Evolutionary conservation across 768 basidiomycete genomes (phyloP), one percentile per base, ranked within the genome.

Genomic region (Lactifluus pinguis): DNA sequence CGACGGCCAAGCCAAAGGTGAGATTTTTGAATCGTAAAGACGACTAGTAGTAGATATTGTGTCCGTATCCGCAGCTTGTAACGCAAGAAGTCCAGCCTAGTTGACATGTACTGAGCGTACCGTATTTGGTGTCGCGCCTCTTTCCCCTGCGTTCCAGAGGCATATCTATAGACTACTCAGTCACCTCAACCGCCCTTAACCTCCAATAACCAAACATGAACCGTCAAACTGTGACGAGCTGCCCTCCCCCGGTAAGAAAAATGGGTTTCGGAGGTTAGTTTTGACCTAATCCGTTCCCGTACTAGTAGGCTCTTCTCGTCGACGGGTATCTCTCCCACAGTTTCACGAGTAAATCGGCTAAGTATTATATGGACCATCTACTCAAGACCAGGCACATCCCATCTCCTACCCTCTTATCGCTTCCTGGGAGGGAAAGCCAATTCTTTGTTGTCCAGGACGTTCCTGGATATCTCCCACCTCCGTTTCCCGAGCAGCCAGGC

Each of bases 291-390:
- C 0, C 14, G 36, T 17, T 9, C 6, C 10, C 25, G 15, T 17
- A n/a, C n/a, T n/a, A n/a, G n/a, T n/a, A 58, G 56, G 25, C 15
- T n/a, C 15, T 58, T 19, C 56, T 62, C 15, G 51, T 62, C 21
- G 61, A 62, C 10, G 56, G 61, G 6, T 58, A 62, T 11, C 17
- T 58, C 39, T 53, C 56, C 51, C 30, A 4, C 1, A 19, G 36
- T 36, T 62, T 44, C 47, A 29, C 5, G 0, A 6, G 19, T 17
- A 36, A 11, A n/a, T 6, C 1, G 6, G 47, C 61, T n/a, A 38
- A 57, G 47, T 30, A 34, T 5, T 49, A 57, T 39, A 29, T 58
- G 19, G 10, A 0, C 1, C 3, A 11, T 4, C 17, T 62, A 4
- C n/a, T 53, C 13, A 62, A 62, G 61, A 53, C 1, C 21, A 15